Evolutionary conservation across 495 filamentous ascomycete genomes (phyloP), one percentile per base, ranked within the genome.

Genomic region (Aspergillus saccharolyticus): DNA sequence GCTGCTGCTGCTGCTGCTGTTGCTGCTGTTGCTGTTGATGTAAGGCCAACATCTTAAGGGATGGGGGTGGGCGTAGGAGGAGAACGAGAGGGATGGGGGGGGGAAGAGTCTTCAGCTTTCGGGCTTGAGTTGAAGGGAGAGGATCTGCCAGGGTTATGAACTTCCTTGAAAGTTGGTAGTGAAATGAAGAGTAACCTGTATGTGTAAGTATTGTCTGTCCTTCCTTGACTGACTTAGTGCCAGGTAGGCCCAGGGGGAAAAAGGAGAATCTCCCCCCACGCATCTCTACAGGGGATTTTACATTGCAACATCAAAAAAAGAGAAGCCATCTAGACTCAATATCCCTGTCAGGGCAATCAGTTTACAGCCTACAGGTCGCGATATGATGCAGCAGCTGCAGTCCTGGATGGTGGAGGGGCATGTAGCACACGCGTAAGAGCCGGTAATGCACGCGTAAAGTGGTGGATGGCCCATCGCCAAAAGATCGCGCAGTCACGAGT

Each of bases 401-500:
- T 2, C 33, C 33, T 42, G 44, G 42, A 50, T 18, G 45, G 7
- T 22, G 49, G 45, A 16, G 43, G 53, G 44, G 28, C 15, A 44
- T 28, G 55, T 21, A 19, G 12, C 45, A 45, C 58, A 74, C 70
- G 71, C 72, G 73, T 71, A 65, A 68, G 55, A 53, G 61, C 48
- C 3, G 59, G 69, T 68, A 69, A 64, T 59, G 57, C 61, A 71
- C 72, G 73, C 73, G 70, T 72, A 71, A 64, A 66, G 64, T 61
- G 61, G 65, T 58, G 59, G 33, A 39, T 58, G 25, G 22, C 20
- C 21, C 9, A 65, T 72, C 72, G 68, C 74, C 68, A 75, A 74
- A 75, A 71, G 53, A 59, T 52, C 74, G 65, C 74, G 72, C 56
- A 45, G 61, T 77, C 74, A 77, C 73, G 70, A 59, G 71, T 58